These are phyloP conservation scores for Grosmannia huntii DNA, from an alignment of 2,329 filamentous ascomycete species.

Conservation along the genomic window DNA sequence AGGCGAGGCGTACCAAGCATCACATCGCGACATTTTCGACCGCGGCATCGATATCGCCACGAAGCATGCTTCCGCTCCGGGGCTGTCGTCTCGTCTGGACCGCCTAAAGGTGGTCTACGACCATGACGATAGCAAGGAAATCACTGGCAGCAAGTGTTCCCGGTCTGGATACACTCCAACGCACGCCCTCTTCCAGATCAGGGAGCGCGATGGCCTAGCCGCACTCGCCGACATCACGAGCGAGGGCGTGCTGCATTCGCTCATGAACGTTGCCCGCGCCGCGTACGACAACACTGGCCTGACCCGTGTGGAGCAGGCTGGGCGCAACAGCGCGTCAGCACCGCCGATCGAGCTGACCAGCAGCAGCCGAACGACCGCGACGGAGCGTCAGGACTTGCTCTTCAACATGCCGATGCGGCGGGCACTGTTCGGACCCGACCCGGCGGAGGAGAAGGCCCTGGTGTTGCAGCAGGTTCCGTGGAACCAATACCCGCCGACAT, in stretches of 20 bases:
- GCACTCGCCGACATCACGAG: constrained; percentile 56
- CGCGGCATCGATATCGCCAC: constrained; percentile 42
- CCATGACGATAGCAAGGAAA: constrained; percentile 35
- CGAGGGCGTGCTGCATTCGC: constrained; percentile 58
- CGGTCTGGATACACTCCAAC: constrained; percentile 48
- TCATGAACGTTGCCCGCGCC: constrained; percentile 66
- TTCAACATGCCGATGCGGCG: constrained; percentile 71
- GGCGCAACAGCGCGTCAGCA: constrained; percentile 64
- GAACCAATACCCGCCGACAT: constrained; percentile 46
- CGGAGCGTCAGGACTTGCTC: constrained; percentile 59
- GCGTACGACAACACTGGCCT: constrained; percentile 60
- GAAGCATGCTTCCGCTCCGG: constrained; percentile 28
- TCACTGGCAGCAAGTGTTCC: background rate
- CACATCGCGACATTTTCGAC: constrained; percentile 58
- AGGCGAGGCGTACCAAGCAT: constrained; percentile 56
- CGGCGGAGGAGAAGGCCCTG: constrained; percentile 58
- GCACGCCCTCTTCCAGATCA: constrained; percentile 73
- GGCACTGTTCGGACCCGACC: constrained; percentile 54
- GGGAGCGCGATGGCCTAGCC: constrained; percentile 51
- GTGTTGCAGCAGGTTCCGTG: constrained; percentile 60
- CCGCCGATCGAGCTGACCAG: constrained; percentile 76
- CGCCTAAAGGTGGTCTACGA: constrained; percentile 59
- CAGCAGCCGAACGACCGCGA: constrained; percentile 48
- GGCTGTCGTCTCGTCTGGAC: constrained; percentile 34
- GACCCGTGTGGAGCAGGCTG: constrained; percentile 67